phyloP scores from a whole-genome alignment of 352 stramenopile species.

The Elongisporangium senticosum region DNA sequence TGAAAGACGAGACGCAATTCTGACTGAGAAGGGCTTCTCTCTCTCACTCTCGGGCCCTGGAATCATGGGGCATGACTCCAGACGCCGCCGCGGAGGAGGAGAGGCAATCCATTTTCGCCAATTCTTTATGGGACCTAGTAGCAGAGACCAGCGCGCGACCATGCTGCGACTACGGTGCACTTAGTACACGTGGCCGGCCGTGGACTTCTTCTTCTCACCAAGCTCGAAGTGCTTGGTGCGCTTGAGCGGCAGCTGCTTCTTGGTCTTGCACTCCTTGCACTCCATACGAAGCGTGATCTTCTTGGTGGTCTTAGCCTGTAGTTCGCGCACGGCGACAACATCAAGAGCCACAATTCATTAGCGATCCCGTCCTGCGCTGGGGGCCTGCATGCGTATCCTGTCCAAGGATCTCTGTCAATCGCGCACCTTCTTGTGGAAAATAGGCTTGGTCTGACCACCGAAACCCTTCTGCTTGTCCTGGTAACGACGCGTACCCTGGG shows the following conservation, averaged over 20 bases:
- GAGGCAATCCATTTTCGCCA: background rate
- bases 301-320: constrained; percentile 97
- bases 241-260: constrained; percentile 99
- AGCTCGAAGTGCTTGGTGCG: constrained; percentile 99
- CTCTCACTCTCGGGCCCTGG: background rate
- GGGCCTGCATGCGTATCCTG: background rate
- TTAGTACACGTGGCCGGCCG: constrained; percentile 96
- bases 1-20: background rate
- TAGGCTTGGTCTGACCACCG: constrained; percentile 99
- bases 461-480: constrained; percentile 99
- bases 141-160: background rate
- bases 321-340: background rate
- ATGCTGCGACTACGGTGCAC: constrained; percentile 5
- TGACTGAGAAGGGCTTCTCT: background rate
- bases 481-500: constrained; percentile 97
- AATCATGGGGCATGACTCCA: background rate
- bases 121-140: background rate
- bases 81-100: background rate
- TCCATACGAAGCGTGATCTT: constrained; percentile 97
- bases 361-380: background rate
- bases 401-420: background rate
- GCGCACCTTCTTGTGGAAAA: constrained; percentile 99
- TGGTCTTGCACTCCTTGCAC: constrained; percentile 99
- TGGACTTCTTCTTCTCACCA: constrained; percentile 98
- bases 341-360: background rate